These are phyloP conservation scores for Yamagishiella unicocca DNA, from an alignment of 139 green algal genomes.

Conservation along the genomic window DNA sequence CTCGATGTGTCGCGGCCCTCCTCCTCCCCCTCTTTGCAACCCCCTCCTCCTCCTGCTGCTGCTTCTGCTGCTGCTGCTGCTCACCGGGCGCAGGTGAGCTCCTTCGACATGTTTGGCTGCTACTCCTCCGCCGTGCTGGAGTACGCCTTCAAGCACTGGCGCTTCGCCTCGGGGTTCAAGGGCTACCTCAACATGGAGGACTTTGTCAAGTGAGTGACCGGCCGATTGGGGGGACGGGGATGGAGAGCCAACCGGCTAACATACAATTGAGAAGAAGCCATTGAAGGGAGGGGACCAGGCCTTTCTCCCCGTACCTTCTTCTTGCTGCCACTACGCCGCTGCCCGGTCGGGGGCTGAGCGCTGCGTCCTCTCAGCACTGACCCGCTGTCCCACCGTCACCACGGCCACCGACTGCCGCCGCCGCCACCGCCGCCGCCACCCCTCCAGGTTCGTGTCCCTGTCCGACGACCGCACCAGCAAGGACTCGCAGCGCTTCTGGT, in stretches of 20 bases:
- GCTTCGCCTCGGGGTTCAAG: constrained; percentile 50
- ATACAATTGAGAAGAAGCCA: no score
- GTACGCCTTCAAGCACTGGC: constrained; percentile 56
- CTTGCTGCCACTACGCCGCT: no score
- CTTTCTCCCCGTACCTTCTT: no score
- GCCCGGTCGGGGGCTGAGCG: no score
- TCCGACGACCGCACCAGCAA: constrained; percentile 61
- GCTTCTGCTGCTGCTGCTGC: neutral
- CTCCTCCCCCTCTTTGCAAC: neutral
- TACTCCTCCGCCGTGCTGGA: constrained; percentile 55
- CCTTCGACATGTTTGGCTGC: constrained; percentile 62
- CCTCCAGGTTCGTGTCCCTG: constrained; percentile 53
- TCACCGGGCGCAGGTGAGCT: constrained; percentile 24
- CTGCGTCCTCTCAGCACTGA: no score
- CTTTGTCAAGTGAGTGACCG: constrained; percentile 60
- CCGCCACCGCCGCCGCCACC: no score
- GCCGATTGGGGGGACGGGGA: no score
- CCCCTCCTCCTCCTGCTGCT: neutral
- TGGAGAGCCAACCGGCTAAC: no score
- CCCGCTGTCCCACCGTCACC: no score
- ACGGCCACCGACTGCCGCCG: no score
- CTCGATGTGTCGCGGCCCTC: neutral
- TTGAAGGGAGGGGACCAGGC: no score
- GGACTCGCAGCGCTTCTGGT: constrained; percentile 65
- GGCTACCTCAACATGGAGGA: constrained; percentile 64